phyloP scores from a whole-genome alignment of 2,329 filamentous ascomycete genomes.

The Arthrinium puccinioides region DNA sequence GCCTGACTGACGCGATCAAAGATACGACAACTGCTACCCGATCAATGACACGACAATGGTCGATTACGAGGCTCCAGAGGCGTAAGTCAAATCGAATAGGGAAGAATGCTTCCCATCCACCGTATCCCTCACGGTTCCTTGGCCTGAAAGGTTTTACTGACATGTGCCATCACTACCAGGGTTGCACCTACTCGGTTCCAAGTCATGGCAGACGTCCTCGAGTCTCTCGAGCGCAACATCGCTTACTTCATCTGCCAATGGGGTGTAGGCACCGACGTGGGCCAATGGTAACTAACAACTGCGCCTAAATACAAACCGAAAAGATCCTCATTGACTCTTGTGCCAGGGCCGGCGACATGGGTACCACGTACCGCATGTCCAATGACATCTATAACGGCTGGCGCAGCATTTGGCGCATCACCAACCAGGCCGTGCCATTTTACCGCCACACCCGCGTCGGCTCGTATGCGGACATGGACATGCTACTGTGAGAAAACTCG shows the following conservation, averaged over 20 bases:
- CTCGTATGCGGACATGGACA: constrained; percentile 44
- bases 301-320: too few relatives aligned
- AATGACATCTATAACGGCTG: constrained; percentile 47
- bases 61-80: constrained; percentile 29
- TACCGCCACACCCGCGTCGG: constrained; percentile 34
- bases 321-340: constrained; percentile 6
- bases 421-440: constrained; percentile 43
- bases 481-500: constrained; percentile 33
- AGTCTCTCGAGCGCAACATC: constrained; percentile 30
- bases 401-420: constrained; percentile 42
- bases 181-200: constrained; percentile 33
- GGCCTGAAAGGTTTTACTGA: too few relatives aligned
- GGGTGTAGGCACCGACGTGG: constrained; percentile 40
- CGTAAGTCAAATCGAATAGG: too few relatives aligned
- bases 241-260: constrained; percentile 46
- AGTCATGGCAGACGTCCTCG: constrained; percentile 36
- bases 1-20: constrained; percentile 5
- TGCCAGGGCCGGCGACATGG: constrained; percentile 30
- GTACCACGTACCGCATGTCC: constrained; percentile 42
- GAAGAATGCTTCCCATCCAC: too few relatives aligned
- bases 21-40: constrained; percentile 43
- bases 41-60: constrained; percentile 34
- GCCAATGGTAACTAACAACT: constrained; percentile 31
- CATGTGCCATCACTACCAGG: too few relatives aligned
- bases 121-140: too few relatives aligned